Conservation (phyloP, 768 basidiomycete species). For the Calocera viscosa region DNA sequence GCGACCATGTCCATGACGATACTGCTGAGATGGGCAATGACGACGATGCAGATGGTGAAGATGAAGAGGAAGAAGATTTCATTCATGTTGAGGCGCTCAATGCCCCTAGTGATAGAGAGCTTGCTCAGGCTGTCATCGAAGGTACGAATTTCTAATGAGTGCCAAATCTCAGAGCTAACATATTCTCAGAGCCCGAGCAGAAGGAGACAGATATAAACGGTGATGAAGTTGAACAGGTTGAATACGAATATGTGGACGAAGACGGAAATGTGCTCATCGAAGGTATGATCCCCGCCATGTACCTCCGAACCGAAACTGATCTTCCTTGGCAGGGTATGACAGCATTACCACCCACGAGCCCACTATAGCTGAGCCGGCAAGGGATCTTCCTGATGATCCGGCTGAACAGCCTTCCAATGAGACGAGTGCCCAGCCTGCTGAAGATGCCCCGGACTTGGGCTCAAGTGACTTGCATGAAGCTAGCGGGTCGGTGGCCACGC, state of each 20-base stretch:
- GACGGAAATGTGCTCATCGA: background rate
- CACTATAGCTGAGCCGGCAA: background rate
- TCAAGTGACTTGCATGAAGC: background rate
- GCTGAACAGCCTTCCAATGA: background rate
- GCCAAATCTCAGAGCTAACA: background rate
- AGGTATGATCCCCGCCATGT: background rate
- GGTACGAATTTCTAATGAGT: background rate
- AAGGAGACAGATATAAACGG: background rate
- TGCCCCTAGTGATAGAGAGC: background rate
- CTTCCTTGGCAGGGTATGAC: background rate
- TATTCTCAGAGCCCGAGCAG: background rate
- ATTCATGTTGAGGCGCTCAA: background rate
- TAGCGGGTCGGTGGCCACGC: background rate
- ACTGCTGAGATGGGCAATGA: background rate
- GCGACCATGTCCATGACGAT: background rate
- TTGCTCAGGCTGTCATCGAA: background rate
- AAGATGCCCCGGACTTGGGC: background rate
- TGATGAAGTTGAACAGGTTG: background rate
- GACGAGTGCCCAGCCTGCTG: background rate
- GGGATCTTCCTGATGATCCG: background rate
- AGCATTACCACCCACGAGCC: background rate
- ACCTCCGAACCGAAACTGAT: background rate
- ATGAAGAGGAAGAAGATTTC: background rate
- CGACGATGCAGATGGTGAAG: background rate
- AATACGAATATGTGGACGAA: slow-evolving; percentile 5